phyloP scores from a whole-genome alignment of 176 grass and related monocot genomes.

The Chrysopogon serrulatus region DNA sequence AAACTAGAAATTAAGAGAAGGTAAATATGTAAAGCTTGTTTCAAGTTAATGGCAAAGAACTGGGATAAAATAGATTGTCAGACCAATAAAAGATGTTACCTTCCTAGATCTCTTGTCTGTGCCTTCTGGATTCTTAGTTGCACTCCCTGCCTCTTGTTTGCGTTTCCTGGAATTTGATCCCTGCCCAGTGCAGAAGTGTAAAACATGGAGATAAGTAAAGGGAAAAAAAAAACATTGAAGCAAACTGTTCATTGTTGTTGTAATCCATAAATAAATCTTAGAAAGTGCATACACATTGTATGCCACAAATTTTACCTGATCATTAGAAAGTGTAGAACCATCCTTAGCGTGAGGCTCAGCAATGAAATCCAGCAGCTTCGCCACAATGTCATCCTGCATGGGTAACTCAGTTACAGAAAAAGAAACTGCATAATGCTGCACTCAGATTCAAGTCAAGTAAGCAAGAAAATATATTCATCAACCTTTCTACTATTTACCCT shows the following conservation, averaged over 20 bases:
- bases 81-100: constrained; percentile 33
- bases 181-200: constrained; percentile 22
- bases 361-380: constrained; percentile 88
- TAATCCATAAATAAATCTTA: constrained; percentile 10
- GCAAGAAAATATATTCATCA: background rate
- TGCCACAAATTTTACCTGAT: constrained; percentile 27
- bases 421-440: constrained; percentile 10
- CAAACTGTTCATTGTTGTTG: background rate
- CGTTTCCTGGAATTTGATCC: constrained; percentile 68
- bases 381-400: constrained; percentile 76
- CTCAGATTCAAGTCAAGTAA: background rate
- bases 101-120: constrained; percentile 58
- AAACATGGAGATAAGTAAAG: background rate
- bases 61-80: background rate
- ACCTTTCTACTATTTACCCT: constrained; percentile 68
- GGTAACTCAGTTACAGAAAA: constrained; percentile 3
- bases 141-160: constrained; percentile 46
- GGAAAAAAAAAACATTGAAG: background rate
- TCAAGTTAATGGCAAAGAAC: background rate
- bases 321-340: constrained; percentile 42
- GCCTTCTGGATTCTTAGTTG: constrained; percentile 38
- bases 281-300: background rate
- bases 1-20: background rate
- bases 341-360: constrained; percentile 47
- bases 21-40: background rate